Percentiles rank a stretch among this genome's conserved stretches.
These are phyloP conservation scores for Paragyromitra xinjiangensis DNA, from an alignment of 495 filamentous ascomycete species.

Conservation along the genomic window DNA sequence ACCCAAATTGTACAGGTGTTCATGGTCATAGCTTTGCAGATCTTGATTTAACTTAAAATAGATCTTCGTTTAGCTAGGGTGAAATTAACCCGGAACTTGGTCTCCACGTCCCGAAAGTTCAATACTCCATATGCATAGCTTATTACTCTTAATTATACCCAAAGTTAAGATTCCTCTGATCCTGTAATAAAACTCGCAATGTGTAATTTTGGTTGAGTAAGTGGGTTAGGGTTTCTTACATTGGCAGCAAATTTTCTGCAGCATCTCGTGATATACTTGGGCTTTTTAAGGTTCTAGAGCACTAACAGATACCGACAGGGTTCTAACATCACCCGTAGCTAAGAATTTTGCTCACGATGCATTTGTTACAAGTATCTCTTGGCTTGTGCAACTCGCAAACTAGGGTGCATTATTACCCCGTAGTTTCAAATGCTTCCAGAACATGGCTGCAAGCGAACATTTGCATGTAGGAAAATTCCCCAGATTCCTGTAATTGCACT, in stretches of 20 bases:
- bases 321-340: background rate
- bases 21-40: background rate
- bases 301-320: background rate
- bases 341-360: background rate
- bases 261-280: background rate
- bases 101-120: background rate
- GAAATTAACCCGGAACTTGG: background rate
- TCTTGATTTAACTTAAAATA: slow-evolving; percentile 12
- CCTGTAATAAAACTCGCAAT: slow-evolving; percentile 1
- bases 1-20: background rate
- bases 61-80: slow-evolving; percentile 7
- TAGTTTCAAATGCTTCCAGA: slow-evolving; percentile 23
- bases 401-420: background rate
- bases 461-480: background rate
- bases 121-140: background rate
- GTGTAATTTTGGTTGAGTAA: background rate
- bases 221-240: background rate
- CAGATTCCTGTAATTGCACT: background rate
- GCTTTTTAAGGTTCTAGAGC: background rate
- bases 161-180: background rate
- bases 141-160: background rate
- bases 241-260: background rate
- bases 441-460: background rate
- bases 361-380: background rate
- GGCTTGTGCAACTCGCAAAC: background rate